Evolutionary conservation across 2,329 filamentous ascomycete species (phyloP), one percentile per base, ranked within the genome.

Genomic region (Penicillium brevicompactum): DNA sequence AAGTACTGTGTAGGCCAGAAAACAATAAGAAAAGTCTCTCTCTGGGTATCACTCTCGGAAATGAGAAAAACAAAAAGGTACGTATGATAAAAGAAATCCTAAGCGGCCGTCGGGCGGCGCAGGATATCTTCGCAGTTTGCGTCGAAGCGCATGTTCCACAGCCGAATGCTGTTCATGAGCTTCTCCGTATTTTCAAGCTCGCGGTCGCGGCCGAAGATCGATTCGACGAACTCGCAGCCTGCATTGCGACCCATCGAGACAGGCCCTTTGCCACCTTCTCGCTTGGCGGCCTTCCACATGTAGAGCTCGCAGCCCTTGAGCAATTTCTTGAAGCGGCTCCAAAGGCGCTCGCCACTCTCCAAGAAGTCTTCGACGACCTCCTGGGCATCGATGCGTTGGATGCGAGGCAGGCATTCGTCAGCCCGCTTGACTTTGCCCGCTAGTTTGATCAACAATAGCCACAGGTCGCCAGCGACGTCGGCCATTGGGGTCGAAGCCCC

Each of bases 121-220:
- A 97, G 80, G 65, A 97, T 93, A 27, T 93, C 90, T 68, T 96
- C 91, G 77, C 92, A 96, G 81, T 97, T 97, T 74, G 90, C 91
- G 69, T 97, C 92, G 75, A 97, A 99, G 45, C 93, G 89, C 77
- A 95, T 86, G 74, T 90, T 92, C 91, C 93, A 99, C 34, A 92
- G 82, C 47, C 90, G 85, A 69, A 96, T 87, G 61, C 86, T 87
- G 62, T 90, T 87, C 91, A 97, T 97, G 76, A 97, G 86, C 75
- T 89, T 90, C 80, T 97, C 91, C 2, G 93, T 97, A 75, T 87
- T 87, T 73, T 92, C 87, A 52, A 97, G 82, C 77, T 97, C 90
- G 60, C 92, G 85, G 70, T 97, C 93, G 60, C 89, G 87, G 62
- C 92, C 93, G 67, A 97, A 97, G 66, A 99, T 90, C 49, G 91